Conservation (phyloP, 768 basidiomycete genomes). For the Lactifluus pinguis region DNA sequence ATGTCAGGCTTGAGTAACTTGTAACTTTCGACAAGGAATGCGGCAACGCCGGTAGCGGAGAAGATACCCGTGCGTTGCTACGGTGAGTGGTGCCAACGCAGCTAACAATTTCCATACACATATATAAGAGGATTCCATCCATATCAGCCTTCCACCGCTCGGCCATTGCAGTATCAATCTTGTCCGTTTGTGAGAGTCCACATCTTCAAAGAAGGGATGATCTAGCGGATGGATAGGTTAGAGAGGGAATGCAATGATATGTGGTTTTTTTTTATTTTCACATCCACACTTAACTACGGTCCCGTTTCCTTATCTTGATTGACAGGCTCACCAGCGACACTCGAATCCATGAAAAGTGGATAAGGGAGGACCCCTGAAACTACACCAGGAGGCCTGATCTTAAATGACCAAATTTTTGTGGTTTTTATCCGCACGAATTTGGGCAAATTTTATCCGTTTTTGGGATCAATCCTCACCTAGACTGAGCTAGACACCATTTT, state of each 20-base stretch:
- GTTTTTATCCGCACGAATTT: too few relatives aligned
- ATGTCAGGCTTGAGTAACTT: not conserved
- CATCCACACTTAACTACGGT: not conserved
- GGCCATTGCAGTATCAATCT: not conserved
- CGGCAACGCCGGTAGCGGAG: conserved; percentile 6
- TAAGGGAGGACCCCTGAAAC: too few relatives aligned
- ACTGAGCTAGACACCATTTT: too few relatives aligned
- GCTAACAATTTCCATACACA: not conserved
- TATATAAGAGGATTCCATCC: conserved; percentile 9
- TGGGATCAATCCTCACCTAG: too few relatives aligned
- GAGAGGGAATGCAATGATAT: not conserved
- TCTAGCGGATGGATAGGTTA: not conserved
- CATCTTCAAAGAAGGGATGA: not conserved
- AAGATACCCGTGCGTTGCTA: not conserved
- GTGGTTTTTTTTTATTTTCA: not conserved
- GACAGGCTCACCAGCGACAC: not conserved
- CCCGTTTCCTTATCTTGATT: not conserved
- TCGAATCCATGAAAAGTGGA: not conserved
- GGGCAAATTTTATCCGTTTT: too few relatives aligned
- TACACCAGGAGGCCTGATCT: too few relatives aligned
- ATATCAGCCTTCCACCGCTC: not conserved
- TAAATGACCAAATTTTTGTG: too few relatives aligned
- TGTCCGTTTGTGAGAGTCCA: not conserved
- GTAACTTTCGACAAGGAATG: conserved; percentile 12
- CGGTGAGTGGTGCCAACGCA: not conserved